phyloP scores from a whole-genome alignment of 2,329 filamentous ascomycete genomes.

The Fusarium sp. region DNA sequence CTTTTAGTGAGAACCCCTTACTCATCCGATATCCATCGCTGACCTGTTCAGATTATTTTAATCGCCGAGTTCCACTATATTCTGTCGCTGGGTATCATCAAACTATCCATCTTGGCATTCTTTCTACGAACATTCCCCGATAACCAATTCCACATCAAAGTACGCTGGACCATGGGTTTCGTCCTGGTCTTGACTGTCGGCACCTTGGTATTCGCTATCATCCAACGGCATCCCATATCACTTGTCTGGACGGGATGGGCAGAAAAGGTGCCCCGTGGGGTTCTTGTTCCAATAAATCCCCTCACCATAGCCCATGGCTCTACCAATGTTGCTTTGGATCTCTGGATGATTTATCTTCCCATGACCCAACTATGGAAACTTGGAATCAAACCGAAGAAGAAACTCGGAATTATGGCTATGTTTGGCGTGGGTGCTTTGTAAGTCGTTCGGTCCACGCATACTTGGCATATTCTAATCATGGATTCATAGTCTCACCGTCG shows the following conservation, averaged over 20 bases:
- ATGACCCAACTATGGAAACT: background rate
- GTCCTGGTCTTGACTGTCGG: accelerated
- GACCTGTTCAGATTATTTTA: background rate
- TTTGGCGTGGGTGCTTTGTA: conserved; percentile 13
- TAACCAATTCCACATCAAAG: background rate
- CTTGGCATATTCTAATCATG: accelerated
- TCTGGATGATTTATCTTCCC: conserved; percentile 24
- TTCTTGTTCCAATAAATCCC: background rate
- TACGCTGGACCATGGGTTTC: background rate
- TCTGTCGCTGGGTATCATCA: background rate
- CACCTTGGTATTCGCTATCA: background rate
- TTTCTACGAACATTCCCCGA: conserved; percentile 19
- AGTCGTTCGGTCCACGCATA: accelerated
- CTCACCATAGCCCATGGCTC: background rate
- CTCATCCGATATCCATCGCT: accelerated
- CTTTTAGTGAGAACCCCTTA: background rate
- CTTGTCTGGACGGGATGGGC: conserved; percentile 13
- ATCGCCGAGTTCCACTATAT: background rate
- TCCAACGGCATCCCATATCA: background rate
- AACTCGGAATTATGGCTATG: conserved; percentile 17
- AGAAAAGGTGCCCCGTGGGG: background rate
- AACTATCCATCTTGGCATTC: conserved; percentile 7
- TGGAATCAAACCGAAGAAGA: conserved; percentile 1
- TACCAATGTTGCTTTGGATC: conserved; percentile 9
- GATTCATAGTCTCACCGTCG: background rate